Conservation (phyloP, 2,329 filamentous ascomycete species). For the Stagonosporopsis tanaceti region DNA sequence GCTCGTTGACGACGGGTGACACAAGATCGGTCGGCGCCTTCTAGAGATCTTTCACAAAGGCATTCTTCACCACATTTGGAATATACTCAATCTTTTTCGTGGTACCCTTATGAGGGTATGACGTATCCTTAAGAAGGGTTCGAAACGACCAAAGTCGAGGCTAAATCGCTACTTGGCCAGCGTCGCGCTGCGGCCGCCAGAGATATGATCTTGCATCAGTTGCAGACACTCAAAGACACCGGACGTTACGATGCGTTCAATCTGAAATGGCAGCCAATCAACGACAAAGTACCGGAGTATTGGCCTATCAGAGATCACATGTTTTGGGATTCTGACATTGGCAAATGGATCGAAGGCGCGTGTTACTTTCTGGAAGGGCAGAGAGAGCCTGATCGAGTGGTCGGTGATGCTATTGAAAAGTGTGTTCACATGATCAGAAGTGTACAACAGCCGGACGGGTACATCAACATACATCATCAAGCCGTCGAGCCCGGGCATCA, state of each 20-base stretch:
- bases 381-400: background rate
- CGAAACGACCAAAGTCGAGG: background rate
- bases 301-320: conserved; percentile 6
- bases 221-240: conserved; percentile 2
- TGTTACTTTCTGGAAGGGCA: conserved; percentile 5
- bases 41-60: background rate
- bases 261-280: conserved; percentile 1
- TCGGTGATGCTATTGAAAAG: background rate
- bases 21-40: background rate
- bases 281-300: conserved; percentile 1
- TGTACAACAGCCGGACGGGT: background rate
- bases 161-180: conserved; percentile 5
- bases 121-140: conserved; percentile 4
- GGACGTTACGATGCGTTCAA: conserved; percentile 2
- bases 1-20: background rate
- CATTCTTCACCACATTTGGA: background rate
- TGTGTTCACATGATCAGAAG: conserved; percentile 4
- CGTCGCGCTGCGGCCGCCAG: conserved; percentile 5
- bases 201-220: conserved; percentile 5
- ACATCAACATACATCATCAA: conserved; percentile 1
- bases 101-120: background rate
- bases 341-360: conserved; percentile 3
- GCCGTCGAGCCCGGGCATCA: background rate
- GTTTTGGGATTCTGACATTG: conserved; percentile 6
- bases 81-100: background rate